Base-by-base conservation (phyloP, 179 eudicot genomes). In the Vitellaria paradoxa region DNA sequence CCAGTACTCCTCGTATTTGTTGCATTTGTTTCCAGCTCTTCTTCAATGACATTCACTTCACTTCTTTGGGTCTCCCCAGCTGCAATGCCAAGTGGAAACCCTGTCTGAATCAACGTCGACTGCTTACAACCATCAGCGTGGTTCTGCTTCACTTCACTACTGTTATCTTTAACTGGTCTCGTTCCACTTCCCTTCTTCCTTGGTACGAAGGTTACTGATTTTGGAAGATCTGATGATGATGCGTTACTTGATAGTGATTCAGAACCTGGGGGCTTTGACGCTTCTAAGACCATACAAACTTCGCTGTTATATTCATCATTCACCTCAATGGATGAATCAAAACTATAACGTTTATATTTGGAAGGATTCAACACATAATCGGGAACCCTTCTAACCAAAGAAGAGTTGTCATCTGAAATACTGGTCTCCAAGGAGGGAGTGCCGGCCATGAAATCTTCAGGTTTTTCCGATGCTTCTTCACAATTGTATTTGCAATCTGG, bases 301-400 rank as follows among this genome's bases (percentile, higher is more conserved):
- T 17, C 69, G 2, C 66, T 15, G 69, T 81, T 85, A 11, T 78
- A 80, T 24, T 79, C 79, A 42, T 83, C 84, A 64, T 75, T 74
- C 78, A 76, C 50, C 59, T 84, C 84, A 75, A 72, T 76, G 45
- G 70, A 37, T 7, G 86, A 83, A 81, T 87, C 92, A 47, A 91
- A 77, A 72, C 85, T 84, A 80, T 91, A 90, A 61, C 86, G 76
- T 47, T 81, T 87, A 81, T 90, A 87, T 66, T 81, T 87, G 23
- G 90, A 84, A 79, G 90, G 91, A 77, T 85, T 84, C 79, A 68
- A 69, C 6, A 82, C 52, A 86, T 87, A 88, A 78, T 86, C 92
- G 5, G 97, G 93, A 40, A 90, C 82, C 60, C 76, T 82, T 73
- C 79, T 73, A 42, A 53, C 59, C 67, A 53, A 61, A 5, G 18